A percentile compares a stretch with the other conserved stretches of the same genome.
These are phyloP conservation scores for Diaporthe sp. DNA, from an alignment of 2,329 filamentous ascomycete species.

Conservation along the genomic window DNA sequence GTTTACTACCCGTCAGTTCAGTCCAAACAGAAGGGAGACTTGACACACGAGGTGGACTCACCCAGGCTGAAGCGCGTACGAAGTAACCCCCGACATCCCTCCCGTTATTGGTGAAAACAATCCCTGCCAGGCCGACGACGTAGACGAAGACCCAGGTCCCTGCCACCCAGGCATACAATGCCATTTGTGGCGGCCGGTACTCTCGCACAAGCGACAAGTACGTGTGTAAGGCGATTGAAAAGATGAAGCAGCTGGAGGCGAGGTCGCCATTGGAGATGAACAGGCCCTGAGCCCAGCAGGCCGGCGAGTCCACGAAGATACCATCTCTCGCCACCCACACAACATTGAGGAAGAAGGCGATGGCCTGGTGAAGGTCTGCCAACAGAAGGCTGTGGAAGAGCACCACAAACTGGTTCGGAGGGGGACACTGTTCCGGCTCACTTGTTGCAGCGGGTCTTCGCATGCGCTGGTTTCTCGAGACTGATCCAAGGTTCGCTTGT, in stretches of 20 bases:
- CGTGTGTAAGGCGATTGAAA: slow-evolving; percentile 70
- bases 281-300: slow-evolving; percentile 69
- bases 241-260: slow-evolving; percentile 69
- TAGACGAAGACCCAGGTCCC: slow-evolving; percentile 65
- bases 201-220: slow-evolving; percentile 66
- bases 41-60: slow-evolving; percentile 43
- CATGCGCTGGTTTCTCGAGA: slow-evolving; percentile 6
- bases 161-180: slow-evolving; percentile 58
- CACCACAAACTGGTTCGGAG: slow-evolving; percentile 68
- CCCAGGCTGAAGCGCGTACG: slow-evolving; percentile 68
- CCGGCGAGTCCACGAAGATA: slow-evolving; percentile 60
- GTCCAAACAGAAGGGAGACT: not conserved
- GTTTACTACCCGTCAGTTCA: slow-evolving; percentile 17
- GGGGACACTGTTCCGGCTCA: not conserved
- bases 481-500: slow-evolving; percentile 43
- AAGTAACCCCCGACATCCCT: slow-evolving; percentile 55
- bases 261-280: slow-evolving; percentile 71
- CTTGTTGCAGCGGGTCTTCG: not conserved
- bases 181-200: slow-evolving; percentile 58
- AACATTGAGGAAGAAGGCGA: slow-evolving; percentile 68
- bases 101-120: slow-evolving; percentile 47
- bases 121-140: slow-evolving; percentile 58
- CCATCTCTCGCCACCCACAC: slow-evolving; percentile 63
- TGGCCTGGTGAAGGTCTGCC: slow-evolving; percentile 70
- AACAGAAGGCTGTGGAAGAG: slow-evolving; percentile 71